phyloP scores from a whole-genome alignment of 1,139 yeast genomes.

The Lodderomyces beijingensis region DNA sequence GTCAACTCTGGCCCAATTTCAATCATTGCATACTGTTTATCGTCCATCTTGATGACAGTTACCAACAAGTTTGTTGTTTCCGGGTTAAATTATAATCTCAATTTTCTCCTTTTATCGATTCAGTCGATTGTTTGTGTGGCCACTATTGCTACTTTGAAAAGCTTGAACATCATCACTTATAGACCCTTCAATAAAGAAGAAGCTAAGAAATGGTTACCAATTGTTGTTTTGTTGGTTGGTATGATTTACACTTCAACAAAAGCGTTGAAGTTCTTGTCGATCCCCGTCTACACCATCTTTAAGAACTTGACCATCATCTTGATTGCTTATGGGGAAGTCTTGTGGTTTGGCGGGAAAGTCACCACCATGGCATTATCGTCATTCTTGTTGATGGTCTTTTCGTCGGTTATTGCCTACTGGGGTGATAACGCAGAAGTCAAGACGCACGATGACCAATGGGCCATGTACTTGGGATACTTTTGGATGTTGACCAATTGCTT shows the following conservation, averaged over 20 bases:
- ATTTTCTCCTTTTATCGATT: constrained; percentile 78
- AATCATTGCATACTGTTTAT: constrained; percentile 79
- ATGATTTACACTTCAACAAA: constrained; percentile 97
- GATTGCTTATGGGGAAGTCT: constrained; percentile 96
- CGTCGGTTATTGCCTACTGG: constrained; percentile 90
- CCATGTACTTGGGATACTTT: constrained; percentile 77
- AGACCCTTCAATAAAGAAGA: constrained; percentile 82
- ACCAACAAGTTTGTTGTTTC: constrained; percentile 93
- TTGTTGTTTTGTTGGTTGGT: constrained; percentile 78
- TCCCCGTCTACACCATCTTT: constrained; percentile 96
- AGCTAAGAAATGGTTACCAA: constrained; percentile 94
- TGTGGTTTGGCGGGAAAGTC: constrained; percentile 95
- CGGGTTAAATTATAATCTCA: constrained; percentile 79
- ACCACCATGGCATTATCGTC: constrained; percentile 88
- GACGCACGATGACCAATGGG: constrained; percentile 34
- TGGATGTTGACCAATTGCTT: constrained; percentile 97
- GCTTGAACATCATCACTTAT: constrained; percentile 73
- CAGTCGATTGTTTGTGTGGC: constrained; percentile 79
- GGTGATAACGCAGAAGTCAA: constrained; percentile 62
- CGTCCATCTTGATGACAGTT: constrained; percentile 96
- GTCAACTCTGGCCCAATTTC: constrained; percentile 86
- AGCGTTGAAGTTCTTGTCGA: constrained; percentile 85
- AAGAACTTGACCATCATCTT: constrained; percentile 94
- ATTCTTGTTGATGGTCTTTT: constrained; percentile 84
- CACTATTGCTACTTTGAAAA: constrained; percentile 68